phyloP scores from a whole-genome alignment of 345 rosid species.

The Camelina hispida region DNA sequence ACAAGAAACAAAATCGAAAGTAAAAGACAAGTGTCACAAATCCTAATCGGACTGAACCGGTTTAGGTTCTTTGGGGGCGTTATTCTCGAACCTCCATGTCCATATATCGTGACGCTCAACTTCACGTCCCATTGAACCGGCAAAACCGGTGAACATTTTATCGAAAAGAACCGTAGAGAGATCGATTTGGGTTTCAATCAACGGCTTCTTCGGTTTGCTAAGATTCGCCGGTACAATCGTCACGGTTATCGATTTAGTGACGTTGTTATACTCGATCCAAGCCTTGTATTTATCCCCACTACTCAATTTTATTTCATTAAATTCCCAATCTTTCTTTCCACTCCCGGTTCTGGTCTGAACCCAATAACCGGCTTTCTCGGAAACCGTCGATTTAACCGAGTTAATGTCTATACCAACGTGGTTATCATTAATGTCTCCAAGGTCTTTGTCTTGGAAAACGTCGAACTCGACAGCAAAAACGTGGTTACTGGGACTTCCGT shows the following conservation, averaged over 20 bases:
- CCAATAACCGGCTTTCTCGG: too few species aligned
- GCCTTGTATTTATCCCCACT: not conserved
- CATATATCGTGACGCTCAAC: not conserved
- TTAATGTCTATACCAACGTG: too few species aligned
- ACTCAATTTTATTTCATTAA: too few species aligned
- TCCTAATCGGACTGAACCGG: not conserved
- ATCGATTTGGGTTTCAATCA: not conserved
- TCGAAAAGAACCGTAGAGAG: not conserved
- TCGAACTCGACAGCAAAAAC: too few species aligned
- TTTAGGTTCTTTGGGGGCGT: not conserved
- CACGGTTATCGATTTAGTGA: not conserved
- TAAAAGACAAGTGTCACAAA: not conserved
- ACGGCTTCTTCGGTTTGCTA: constrained; percentile 1
- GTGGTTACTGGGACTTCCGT: too few species aligned
- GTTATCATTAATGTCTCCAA: too few species aligned
- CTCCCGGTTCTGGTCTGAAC: too few species aligned
- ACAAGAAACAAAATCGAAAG: not conserved
- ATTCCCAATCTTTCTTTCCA: too few species aligned
- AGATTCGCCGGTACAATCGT: not conserved
- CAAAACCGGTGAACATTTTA: not conserved
- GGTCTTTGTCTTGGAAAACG: too few species aligned
- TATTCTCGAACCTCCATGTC: not conserved
- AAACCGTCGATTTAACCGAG: too few species aligned
- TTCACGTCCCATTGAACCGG: constrained; percentile 7
- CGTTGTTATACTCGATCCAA: not conserved